phyloP scores from a whole-genome alignment of 1,284 basidiomycete genomes.

The Exsudoporus floridanus region DNA sequence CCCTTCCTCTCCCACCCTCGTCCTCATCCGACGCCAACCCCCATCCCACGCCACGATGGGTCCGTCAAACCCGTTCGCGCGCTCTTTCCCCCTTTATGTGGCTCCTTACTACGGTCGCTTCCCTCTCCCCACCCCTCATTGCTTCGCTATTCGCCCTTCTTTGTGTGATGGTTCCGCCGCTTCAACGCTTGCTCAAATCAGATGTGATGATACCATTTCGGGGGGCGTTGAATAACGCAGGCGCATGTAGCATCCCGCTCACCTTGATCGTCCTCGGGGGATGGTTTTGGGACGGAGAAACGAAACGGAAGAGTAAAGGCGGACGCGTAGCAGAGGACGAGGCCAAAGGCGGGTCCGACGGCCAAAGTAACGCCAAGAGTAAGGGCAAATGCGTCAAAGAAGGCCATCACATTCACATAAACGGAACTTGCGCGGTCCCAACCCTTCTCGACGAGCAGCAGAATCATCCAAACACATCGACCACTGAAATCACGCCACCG shows the following conservation, averaged over 20 bases:
- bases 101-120: constrained; percentile 4
- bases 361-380: background rate
- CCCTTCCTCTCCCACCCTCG: background rate
- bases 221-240: constrained; percentile 69
- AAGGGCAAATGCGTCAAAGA: constrained; percentile 15
- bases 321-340: background rate
- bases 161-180: constrained; percentile 75
- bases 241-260: constrained; percentile 84
- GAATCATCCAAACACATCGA: background rate
- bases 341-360: background rate
- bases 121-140: constrained; percentile 58
- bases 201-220: constrained; percentile 66
- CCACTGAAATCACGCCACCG: background rate
- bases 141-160: constrained; percentile 77
- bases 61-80: background rate
- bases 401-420: background rate
- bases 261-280: constrained; percentile 91
- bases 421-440: background rate
- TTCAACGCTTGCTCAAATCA: constrained; percentile 67
- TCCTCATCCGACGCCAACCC: background rate
- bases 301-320: constrained; percentile 13
- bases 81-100: background rate
- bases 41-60: constrained; percentile 8
- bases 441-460: background rate
- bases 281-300: constrained; percentile 67